Base-by-base conservation (phyloP, 2,329 filamentous ascomycete genomes). In the Epichloe scottii region DNA sequence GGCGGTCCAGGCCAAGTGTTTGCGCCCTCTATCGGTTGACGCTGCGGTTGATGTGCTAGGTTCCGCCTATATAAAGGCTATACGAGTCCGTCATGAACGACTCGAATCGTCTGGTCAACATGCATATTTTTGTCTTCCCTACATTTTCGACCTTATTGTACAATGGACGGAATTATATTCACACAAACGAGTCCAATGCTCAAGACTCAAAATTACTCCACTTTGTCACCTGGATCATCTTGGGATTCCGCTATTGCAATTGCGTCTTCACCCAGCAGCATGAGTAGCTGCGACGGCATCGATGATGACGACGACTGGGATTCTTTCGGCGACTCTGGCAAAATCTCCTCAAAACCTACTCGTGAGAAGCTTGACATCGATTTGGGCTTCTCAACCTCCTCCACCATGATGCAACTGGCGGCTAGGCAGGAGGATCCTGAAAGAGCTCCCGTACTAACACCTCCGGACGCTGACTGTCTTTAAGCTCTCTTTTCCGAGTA, bases 241-340 rank as follows among this genome's bases (percentile, higher is more conserved):
- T 48, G 21, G 46, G 37, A 48, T 19, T 48, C 37, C 12, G 37
- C 37, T 2, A 48, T 41, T 30, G 40, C 46, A 23, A 44, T 44
- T 23, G 42, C 14, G 26, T 44, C 42, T 3, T 44, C 7, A 44
- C 42, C 42, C 17, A 41, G 46, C 37, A 48, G 37, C 37, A 26
- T 48, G 37, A 48, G 46, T 21, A 41, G 38, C 45, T 47, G 45
- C 45, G 34, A 47, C 35, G 45, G 35, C 46, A 48, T 48, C 23
- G n/a, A n/a, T n/a, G 37, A 42, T 14, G 46, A 34, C 37, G 46
- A 19, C 17, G 23, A 42, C 26, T 41, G 37, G 37, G 33, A 48
- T 41, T 30, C 37, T 15, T 48, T 48, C 23, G 12, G 19, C 37
- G 37, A 41, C 46, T 41, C 46, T 48, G 46, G 23, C 46, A n/a